These are phyloP conservation scores for Mycena filopes DNA, from an alignment of 768 basidiomycete species.

Conservation along the genomic window DNA sequence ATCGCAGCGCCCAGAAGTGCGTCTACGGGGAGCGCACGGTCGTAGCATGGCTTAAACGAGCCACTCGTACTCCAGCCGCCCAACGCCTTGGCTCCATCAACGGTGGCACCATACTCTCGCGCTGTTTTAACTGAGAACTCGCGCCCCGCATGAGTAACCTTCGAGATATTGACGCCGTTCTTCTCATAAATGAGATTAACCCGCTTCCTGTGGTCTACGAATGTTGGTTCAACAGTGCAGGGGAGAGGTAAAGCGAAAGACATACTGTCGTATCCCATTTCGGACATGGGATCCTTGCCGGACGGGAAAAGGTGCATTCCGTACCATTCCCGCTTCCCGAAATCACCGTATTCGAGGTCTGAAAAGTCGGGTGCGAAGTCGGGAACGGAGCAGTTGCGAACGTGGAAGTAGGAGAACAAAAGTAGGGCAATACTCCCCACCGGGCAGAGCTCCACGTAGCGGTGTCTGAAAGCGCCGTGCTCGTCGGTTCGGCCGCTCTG, in stretches of 20 bases:
- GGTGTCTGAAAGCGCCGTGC: constrained; percentile 43
- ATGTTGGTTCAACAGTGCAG: neutral
- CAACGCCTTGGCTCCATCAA: constrained; percentile 42
- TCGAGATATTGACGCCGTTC: constrained; percentile 39
- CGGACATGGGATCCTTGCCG: neutral
- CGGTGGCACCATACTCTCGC: constrained; percentile 41
- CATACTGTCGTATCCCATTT: constrained; percentile 14
- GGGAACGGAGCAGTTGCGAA: constrained; percentile 33
- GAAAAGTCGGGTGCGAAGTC: constrained; percentile 43
- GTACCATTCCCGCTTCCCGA: constrained; percentile 44
- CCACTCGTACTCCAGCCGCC: constrained; percentile 44
- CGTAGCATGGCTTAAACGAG: constrained; percentile 41
- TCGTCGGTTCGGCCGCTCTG: constrained; percentile 44
- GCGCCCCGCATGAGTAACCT: constrained; percentile 45
- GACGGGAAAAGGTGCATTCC: constrained; percentile 38
- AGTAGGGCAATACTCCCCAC: constrained; percentile 40
- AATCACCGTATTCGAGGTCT: constrained; percentile 36
- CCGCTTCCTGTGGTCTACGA: constrained; percentile 39
- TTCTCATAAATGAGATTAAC: constrained; percentile 40
- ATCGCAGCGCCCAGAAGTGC: constrained; percentile 46
- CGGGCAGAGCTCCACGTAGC: constrained; percentile 42
- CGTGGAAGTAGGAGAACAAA: constrained; percentile 45
- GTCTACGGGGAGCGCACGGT: constrained; percentile 40
- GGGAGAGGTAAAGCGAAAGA: neutral
- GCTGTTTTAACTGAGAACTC: constrained; percentile 43